Conservation (phyloP, 257 asterid species). For the Nyctanthes arbortristis region DNA sequence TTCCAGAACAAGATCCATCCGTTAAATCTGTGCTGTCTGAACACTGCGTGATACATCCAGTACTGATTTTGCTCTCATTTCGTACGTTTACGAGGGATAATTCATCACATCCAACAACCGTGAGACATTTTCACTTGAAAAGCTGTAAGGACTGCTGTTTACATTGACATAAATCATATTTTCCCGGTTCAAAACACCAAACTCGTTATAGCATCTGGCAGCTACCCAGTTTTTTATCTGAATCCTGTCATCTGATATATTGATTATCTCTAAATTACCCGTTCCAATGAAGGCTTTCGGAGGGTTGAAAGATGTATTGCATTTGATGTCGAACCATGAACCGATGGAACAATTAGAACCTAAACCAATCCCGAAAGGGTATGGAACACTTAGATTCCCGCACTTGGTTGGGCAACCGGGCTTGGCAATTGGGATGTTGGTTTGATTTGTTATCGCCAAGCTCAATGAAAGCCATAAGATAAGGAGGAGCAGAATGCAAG, state of each 20-base stretch:
- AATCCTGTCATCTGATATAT: conserved; percentile 19
- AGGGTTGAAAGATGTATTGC: conserved; percentile 24
- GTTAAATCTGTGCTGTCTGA: conserved; percentile 30
- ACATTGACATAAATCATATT: background rate
- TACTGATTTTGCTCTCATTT: background rate
- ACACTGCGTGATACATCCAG: conserved; percentile 38
- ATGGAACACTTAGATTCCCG: conserved; percentile 31
- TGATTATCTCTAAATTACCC: conserved; percentile 18
- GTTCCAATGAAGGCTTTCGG: conserved; percentile 21
- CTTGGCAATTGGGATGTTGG: too few relatives aligned
- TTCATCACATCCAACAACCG: conserved; percentile 36
- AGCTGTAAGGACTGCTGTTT: conserved; percentile 22
- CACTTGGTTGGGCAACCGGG: conserved; percentile 38
- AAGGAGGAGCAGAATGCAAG: too few relatives aligned
- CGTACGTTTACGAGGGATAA: background rate
- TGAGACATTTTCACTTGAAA: conserved; percentile 31
- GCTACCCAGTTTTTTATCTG: conserved; percentile 27
- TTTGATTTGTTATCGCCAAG: too few relatives aligned
- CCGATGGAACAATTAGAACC: conserved; percentile 28
- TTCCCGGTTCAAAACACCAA: background rate
- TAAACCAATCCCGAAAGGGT: conserved; percentile 38
- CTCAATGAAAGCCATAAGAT: too few relatives aligned
- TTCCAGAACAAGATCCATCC: conserved; percentile 40
- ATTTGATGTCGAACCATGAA: conserved; percentile 21
- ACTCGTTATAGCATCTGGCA: background rate